These are phyloP conservation scores for Myxozyma neotropica DNA, from an alignment of 805 yeast genomes.

Conservation along the genomic window DNA sequence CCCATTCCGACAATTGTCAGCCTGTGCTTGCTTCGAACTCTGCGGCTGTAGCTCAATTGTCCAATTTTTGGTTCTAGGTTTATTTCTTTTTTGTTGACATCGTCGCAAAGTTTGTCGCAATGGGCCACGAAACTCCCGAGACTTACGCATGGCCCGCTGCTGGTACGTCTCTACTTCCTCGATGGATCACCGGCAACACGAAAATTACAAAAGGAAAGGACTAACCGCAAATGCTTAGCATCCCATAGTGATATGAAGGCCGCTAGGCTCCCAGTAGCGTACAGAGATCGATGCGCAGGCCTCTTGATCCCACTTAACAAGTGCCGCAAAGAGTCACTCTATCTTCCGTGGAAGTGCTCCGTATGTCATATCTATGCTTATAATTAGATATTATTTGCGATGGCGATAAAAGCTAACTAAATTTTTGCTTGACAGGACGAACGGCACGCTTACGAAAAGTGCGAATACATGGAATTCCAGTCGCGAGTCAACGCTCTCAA, in stretches of 20 bases:
- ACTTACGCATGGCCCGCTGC: conserved; percentile 29
- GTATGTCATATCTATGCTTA: conserved; percentile 2
- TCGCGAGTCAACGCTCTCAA: conserved; percentile 76
- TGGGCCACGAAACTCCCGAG: conserved; percentile 29
- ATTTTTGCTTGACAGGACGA: conserved; percentile 53
- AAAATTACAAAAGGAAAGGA: neutral
- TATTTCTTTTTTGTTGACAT: neutral
- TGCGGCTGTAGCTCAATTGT: neutral
- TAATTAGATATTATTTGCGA: neutral
- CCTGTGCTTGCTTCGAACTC: no score
- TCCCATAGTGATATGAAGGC: conserved; percentile 83
- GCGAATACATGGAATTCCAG: conserved; percentile 78
- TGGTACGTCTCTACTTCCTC: conserved; percentile 18
- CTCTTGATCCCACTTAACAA: conserved; percentile 61
- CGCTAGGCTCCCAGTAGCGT: conserved; percentile 72
- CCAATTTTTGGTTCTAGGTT: no score
- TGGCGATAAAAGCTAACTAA: neutral
- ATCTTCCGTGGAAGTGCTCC: conserved; percentile 67
- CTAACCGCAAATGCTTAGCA: conserved; percentile 47
- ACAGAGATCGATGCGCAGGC: conserved; percentile 82
- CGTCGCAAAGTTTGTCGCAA: neutral
- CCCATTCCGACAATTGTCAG: no score
- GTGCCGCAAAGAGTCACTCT: conserved; percentile 60
- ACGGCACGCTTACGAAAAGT: conserved; percentile 82
- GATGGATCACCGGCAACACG: no score